Base-by-base conservation (phyloP, 2,329 filamentous ascomycete species). In the Dothideomycetes sp. region DNA sequence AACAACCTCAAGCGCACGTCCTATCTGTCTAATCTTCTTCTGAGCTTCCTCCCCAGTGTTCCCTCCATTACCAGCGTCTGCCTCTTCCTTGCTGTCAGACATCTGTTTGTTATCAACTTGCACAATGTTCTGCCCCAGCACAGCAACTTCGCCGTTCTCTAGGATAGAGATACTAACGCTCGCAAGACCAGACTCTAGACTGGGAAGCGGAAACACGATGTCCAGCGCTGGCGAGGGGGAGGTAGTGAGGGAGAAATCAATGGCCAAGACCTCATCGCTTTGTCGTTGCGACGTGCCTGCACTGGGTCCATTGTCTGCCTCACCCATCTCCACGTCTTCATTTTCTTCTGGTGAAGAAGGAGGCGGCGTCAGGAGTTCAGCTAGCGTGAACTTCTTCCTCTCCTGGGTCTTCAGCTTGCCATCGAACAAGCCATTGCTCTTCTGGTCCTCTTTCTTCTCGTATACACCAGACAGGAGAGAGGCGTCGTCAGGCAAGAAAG, bases 151-250 rank as follows among this genome's bases (percentile, higher is more conserved):
- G 4, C 72, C 79, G 41, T 79, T 77, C 27, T 70, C 63, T 15
- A 72, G 64, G 14, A 84, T 70, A 48, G 76, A 73, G 10, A 83
- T 50, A 18, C 67, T 68, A 17, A 82, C 59, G 43, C 70, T 70
- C 4, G 69, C 71, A 2, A 68, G 72, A 24, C 53, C 57, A 55
- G 19, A 27, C n/a, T 36, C 29, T 5, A 31, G 18, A 9, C 33
- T 30, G 9, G 3, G 4, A 8, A 38, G 14, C 2, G 50, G 41
- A 34, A 52, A 58, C 3, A 43, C 46, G 18, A 59, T 34, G 4
- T 46, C 47, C 5, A 56, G 19, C 3, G 47, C 49, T 2, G 55
- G 60, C 48, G 43, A 54, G 42, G 22, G 62, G 47, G 40, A 59
- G 24, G 50, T 60, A 37, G 38, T 22, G 51, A 54, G 41, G 41